Percentiles rank a stretch among this genome's conserved stretches.
These are phyloP conservation scores for Mangifera indica DNA, from an alignment of 345 rosid species.

Conservation along the genomic window DNA sequence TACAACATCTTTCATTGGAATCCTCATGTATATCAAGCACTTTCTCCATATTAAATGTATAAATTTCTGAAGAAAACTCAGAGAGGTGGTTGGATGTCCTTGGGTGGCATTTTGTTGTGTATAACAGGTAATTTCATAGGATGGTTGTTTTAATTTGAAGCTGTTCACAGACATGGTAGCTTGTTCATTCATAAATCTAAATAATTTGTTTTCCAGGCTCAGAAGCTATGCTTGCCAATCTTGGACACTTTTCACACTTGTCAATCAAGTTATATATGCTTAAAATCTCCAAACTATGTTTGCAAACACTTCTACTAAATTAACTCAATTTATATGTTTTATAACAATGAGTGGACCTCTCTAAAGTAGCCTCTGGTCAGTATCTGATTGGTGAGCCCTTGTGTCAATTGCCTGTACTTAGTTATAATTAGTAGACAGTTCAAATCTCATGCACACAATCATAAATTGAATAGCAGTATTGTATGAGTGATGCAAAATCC, in stretches of 20 bases:
- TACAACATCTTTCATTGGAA: constrained; percentile 81
- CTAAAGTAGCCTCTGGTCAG: not conserved
- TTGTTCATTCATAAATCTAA: not conserved
- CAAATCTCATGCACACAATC: not conserved
- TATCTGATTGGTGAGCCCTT: not conserved
- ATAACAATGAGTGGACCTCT: not conserved
- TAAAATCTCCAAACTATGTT: not conserved
- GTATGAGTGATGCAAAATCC: no score
- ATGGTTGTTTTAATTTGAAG: not conserved
- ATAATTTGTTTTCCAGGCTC: constrained; percentile 45
- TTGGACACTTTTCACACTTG: constrained; percentile 83
- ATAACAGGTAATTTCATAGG: constrained; percentile 54
- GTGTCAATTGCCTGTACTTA: not conserved
- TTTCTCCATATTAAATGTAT: constrained; percentile 79
- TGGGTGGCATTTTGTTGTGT: constrained; percentile 84
- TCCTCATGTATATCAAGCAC: constrained; percentile 81
- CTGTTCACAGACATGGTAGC: constrained; percentile 5
- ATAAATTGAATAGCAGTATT: no score
- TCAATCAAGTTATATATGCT: constrained; percentile 66
- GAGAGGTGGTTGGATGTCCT: constrained; percentile 80
- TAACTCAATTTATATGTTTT: not conserved
- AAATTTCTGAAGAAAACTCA: constrained; percentile 77
- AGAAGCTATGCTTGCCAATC: constrained; percentile 98
- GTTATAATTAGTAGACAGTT: not conserved
- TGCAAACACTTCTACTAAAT: not conserved